phyloP scores from a whole-genome alignment of 1,139 yeast genomes.

The Nakaseomyces delphensis region DNA sequence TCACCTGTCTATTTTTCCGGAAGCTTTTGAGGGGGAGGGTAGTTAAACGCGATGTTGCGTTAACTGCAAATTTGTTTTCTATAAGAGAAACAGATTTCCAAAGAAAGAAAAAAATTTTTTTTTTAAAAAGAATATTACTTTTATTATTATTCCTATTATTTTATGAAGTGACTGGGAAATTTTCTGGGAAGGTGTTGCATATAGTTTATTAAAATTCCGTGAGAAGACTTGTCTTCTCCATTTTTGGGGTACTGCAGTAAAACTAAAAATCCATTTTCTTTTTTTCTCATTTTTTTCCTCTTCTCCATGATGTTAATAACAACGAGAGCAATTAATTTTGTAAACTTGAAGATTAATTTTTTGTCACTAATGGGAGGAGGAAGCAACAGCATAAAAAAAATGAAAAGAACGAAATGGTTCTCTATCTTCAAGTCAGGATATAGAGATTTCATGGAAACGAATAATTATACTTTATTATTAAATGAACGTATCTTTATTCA shows the following conservation, averaged over 20 bases:
- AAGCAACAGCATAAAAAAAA: too few species aligned
- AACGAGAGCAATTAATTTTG: constrained; percentile 1
- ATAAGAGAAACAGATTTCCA: neutral
- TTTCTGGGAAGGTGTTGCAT: neutral
- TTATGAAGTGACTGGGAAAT: constrained; percentile 4
- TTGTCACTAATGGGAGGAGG: too few species aligned
- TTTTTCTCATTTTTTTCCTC: neutral
- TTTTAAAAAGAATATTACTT: neutral
- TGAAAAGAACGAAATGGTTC: neutral
- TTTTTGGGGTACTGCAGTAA: neutral
- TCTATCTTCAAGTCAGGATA: too few species aligned
- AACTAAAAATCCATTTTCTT: neutral
- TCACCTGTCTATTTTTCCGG: too few species aligned
- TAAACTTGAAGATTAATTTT: neutral
- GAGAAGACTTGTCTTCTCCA: neutral
- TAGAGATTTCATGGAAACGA: too few species aligned
- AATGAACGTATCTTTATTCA: too few species aligned
- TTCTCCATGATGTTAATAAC: neutral
- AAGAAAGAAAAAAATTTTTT: neutral
- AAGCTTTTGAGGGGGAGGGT: too few species aligned
- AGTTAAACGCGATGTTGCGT: too few species aligned
- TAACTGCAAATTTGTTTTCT: too few species aligned
- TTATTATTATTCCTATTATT: neutral
- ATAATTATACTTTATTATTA: too few species aligned
- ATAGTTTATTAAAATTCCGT: too few species aligned